Evolutionary conservation across 106 monocot species (phyloP).

Genomic region (Phalaenopsis aphrodite): DNA sequence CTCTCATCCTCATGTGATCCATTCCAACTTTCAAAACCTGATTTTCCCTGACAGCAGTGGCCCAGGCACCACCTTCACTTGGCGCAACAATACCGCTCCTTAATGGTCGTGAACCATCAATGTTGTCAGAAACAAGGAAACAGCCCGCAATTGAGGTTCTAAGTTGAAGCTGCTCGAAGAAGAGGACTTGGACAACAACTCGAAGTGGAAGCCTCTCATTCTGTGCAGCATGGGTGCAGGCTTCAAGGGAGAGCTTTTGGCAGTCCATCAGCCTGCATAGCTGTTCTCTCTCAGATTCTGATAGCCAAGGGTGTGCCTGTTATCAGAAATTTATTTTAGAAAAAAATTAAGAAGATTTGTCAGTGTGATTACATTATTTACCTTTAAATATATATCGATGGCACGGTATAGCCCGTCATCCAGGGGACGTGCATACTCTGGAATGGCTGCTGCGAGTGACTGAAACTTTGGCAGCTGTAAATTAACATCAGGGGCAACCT

Average conservation of each 20-base stretch:
- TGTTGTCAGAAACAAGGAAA: constrained; percentile 38
- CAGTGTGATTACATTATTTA: constrained; percentile 7
- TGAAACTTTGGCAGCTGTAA: constrained; percentile 46
- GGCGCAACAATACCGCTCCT: constrained; percentile 17
- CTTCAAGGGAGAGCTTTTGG: constrained; percentile 49
- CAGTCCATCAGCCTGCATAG: constrained; percentile 48
- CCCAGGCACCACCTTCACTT: constrained; percentile 9
- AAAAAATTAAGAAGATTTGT: too few relatives aligned
- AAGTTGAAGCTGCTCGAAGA: constrained; percentile 52
- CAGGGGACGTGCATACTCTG: constrained; percentile 47
- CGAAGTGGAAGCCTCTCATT: constrained; percentile 49
- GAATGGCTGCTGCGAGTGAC: constrained; percentile 31
- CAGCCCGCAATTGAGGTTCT: constrained; percentile 47
- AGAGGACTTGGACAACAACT: constrained; percentile 47
- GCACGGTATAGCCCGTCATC: constrained; percentile 60
- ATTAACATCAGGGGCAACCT: constrained; percentile 49
- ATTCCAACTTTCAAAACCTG: constrained; percentile 30
- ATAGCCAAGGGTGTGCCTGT: constrained; percentile 46
- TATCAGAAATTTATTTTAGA: neutral
- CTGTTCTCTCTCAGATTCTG: constrained; percentile 28
- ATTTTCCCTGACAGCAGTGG: constrained; percentile 12
- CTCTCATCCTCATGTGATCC: constrained; percentile 33
- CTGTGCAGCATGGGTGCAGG: constrained; percentile 51
- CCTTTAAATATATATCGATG: constrained; percentile 57
- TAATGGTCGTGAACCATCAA: constrained; percentile 26